These are phyloP conservation scores for Mortierella sp. DNA, from an alignment of 371 early-diverging fungal species.

Conservation along the genomic window DNA sequence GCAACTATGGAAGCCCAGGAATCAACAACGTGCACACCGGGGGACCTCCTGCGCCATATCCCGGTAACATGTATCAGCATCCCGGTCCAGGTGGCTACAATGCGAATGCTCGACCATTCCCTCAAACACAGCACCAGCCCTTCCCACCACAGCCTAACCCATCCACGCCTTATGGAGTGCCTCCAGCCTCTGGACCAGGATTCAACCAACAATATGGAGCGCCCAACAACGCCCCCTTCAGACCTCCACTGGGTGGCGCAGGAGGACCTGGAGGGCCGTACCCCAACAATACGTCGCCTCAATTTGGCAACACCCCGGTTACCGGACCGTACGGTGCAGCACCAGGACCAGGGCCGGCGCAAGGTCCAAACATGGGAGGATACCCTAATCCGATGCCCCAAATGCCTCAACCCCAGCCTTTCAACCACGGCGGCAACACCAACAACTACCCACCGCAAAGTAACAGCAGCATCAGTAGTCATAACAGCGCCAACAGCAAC, in stretches of 20 bases:
- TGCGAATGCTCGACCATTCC: constrained; percentile 25
- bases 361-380: no score
- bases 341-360: no score
- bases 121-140: constrained; percentile 9
- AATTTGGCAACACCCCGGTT: constrained; percentile 4
- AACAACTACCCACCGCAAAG: constrained; percentile 8
- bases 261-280: constrained; percentile 10
- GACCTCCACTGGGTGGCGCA: constrained; percentile 15
- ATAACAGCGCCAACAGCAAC: constrained; percentile 21
- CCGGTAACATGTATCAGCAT: constrained; percentile 21
- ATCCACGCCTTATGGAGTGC: constrained; percentile 9
- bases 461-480: constrained; percentile 8
- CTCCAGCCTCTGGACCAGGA: constrained; percentile 27
- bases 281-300: constrained; percentile 12
- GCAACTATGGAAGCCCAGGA: constrained; percentile 34
- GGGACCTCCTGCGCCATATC: constrained; percentile 22
- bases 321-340: constrained; percentile 14
- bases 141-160: constrained; percentile 3
- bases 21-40: constrained; percentile 9
- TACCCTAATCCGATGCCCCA: constrained; percentile 20
- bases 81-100: constrained; percentile 23
- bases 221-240: constrained; percentile 13
- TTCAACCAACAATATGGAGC: constrained; percentile 17
- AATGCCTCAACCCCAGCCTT: constrained; percentile 38
- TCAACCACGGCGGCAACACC: constrained; percentile 8